These are phyloP conservation scores for Caloboletus inedulis DNA, from an alignment of 1,284 basidiomycete species.

Conservation along the genomic window DNA sequence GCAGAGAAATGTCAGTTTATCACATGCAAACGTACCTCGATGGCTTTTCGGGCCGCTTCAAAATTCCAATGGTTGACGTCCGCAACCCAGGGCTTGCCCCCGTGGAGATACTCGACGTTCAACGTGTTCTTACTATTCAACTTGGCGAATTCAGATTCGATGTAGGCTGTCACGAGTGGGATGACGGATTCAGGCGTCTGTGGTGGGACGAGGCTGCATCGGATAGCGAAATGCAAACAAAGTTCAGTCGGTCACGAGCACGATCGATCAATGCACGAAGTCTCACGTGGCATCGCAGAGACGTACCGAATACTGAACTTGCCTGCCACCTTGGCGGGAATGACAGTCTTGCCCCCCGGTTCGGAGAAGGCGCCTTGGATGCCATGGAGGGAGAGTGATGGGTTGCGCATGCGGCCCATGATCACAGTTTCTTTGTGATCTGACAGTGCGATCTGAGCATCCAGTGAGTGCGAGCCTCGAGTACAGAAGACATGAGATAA, in stretches of 20 bases:
- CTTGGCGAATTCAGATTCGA: conserved; percentile 80
- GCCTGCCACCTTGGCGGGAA: conserved; percentile 85
- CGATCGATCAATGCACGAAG: conserved; percentile 1
- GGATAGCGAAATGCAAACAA: background rate
- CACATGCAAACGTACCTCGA: conserved; percentile 46
- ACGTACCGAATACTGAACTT: conserved; percentile 91
- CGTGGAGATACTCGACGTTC: conserved; percentile 67
- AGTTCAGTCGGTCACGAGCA: background rate
- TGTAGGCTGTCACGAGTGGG: conserved; percentile 69
- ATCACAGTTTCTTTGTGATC: conserved; percentile 81
- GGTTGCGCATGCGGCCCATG: conserved; percentile 89
- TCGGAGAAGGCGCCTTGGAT: conserved; percentile 97
- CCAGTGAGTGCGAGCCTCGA: background rate
- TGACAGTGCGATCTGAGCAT: conserved; percentile 53
- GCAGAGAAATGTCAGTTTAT: background rate
- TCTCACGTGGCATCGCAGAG: background rate
- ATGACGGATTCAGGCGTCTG: conserved; percentile 78
- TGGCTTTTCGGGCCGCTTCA: conserved; percentile 85
- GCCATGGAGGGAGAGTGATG: conserved; percentile 90
- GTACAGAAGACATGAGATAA: background rate
- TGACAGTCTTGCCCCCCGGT: conserved; percentile 91
- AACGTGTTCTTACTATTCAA: conserved; percentile 81
- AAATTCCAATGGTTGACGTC: conserved; percentile 92
- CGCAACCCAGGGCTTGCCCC: conserved; percentile 89
- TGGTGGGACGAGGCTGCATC: conserved; percentile 77